A percentile compares a stretch with the other conserved stretches of the same genome.
Conservation (phyloP, 805 yeast genomes). For the Ogataea paraovalis region DNA sequence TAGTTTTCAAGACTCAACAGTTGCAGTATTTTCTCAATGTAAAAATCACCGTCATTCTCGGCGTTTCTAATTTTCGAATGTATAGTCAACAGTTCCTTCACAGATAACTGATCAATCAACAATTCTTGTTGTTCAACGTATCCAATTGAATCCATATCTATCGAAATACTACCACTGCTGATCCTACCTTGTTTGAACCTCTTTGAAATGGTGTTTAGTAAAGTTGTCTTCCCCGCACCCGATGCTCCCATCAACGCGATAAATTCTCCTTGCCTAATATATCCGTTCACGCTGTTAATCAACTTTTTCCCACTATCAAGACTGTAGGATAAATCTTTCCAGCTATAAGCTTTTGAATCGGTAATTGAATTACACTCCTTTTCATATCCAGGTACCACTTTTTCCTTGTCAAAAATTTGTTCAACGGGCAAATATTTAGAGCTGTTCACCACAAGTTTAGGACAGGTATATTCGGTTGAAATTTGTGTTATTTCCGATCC, state of each 20-base stretch:
- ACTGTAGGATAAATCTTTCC: constrained; percentile 24
- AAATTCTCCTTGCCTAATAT: constrained; percentile 36
- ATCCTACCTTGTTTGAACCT: constrained; percentile 43
- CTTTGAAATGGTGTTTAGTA: constrained; percentile 43
- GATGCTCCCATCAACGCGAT: constrained; percentile 46
- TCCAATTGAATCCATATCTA: constrained; percentile 43
- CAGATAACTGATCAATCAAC: constrained; percentile 43
- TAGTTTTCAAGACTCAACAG: constrained; percentile 42
- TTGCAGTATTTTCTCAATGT: constrained; percentile 37
- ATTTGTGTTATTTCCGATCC: constrained; percentile 16
- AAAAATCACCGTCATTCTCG: neutral
- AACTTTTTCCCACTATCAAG: constrained; percentile 21
- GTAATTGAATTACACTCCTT: neutral
- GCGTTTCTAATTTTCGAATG: constrained; percentile 3
- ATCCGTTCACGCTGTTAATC: constrained; percentile 27
- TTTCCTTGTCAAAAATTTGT: neutral
- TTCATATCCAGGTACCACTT: neutral
- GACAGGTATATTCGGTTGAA: neutral
- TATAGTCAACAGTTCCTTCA: constrained; percentile 40
- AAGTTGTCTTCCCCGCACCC: constrained; percentile 50
- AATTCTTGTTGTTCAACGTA: constrained; percentile 53
- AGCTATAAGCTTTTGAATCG: constrained; percentile 2
- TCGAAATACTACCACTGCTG: constrained; percentile 30
- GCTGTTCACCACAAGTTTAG: neutral
- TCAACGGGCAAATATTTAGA: neutral